Evolutionary conservation across 768 basidiomycete genomes (phyloP).

Genomic region (Rhizopogon vulgaris): DNA sequence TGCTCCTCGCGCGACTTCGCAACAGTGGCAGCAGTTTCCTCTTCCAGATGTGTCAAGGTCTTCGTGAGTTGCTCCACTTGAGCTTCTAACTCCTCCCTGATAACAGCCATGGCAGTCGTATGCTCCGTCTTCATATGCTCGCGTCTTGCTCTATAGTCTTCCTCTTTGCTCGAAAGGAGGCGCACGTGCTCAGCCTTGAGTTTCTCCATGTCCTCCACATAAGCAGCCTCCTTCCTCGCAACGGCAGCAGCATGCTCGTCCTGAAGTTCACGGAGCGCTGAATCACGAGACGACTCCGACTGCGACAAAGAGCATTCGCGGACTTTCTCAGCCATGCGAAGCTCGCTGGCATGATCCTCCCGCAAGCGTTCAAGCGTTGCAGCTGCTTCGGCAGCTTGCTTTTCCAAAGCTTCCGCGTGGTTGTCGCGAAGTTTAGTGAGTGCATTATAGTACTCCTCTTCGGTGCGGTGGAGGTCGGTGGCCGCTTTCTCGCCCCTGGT

Average conservation of each 20-base stretch:
- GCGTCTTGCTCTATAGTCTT: conserved; percentile 43
- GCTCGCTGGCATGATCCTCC: conserved; percentile 69
- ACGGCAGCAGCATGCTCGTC: conserved; percentile 68
- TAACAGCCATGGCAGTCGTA: conserved; percentile 21
- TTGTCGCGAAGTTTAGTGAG: conserved; percentile 71
- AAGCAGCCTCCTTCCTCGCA: conserved; percentile 57
- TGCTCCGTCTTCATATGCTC: conserved; percentile 31
- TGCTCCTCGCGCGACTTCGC: conserved; percentile 38
- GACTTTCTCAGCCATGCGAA: conserved; percentile 71
- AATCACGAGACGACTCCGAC: conserved; percentile 60
- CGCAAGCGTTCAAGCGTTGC: conserved; percentile 63
- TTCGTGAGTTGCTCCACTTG: conserved; percentile 60
- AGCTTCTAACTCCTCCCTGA: conserved; percentile 29
- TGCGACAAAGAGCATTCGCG: conserved; percentile 70
- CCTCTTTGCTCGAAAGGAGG: conserved; percentile 47
- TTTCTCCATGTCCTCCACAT: conserved; percentile 58
- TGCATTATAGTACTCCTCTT: conserved; percentile 79
- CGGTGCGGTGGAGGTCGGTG: conserved; percentile 55
- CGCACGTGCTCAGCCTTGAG: conserved; percentile 60
- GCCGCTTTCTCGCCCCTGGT: conserved; percentile 56
- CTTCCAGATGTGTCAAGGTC: conserved; percentile 43
- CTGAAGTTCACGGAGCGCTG: conserved; percentile 59
- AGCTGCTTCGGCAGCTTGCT: conserved; percentile 52
- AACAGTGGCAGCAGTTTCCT: conserved; percentile 35
- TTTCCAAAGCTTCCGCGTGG: conserved; percentile 61